These are phyloP conservation scores for Sclerotinia trifoliorum DNA, from an alignment of 2,329 filamentous ascomycete genomes.

Conservation along the genomic window DNA sequence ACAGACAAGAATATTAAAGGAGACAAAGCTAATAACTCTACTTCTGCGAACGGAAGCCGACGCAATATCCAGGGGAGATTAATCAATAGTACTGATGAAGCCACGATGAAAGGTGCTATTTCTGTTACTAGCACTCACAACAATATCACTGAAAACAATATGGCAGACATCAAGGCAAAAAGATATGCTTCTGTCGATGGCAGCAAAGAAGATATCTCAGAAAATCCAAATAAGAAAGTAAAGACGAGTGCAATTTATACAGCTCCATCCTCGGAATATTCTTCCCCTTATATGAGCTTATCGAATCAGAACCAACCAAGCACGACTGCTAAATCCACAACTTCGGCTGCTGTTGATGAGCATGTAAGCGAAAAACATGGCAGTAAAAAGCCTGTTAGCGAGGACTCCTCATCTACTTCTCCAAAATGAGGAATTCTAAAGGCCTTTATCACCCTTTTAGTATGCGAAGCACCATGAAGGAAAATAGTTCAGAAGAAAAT, in stretches of 20 bases:
- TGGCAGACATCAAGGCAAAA: background rate
- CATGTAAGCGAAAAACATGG: too few relatives aligned
- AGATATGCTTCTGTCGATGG: rapidly evolving
- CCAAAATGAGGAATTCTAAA: background rate
- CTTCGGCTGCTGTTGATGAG: too few relatives aligned
- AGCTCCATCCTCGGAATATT: background rate
- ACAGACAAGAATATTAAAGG: background rate
- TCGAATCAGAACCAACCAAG: background rate
- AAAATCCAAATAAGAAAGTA: background rate
- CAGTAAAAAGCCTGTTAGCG: background rate
- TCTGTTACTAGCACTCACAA: too few relatives aligned
- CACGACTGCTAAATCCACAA: too few relatives aligned
- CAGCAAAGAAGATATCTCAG: background rate
- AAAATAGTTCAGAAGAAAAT: too few relatives aligned
- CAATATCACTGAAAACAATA: background rate
- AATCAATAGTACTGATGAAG: too few relatives aligned
- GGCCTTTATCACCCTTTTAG: background rate
- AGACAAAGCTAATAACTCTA: background rate
- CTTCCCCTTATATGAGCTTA: background rate
- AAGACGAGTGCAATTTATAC: background rate
- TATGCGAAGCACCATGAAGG: background rate
- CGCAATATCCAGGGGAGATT: too few relatives aligned
- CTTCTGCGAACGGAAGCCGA: background rate
- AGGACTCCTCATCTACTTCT: background rate
- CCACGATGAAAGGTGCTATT: too few relatives aligned